phyloP scores from a whole-genome alignment of 805 yeast species.

The Spathaspora gorwiae region DNA sequence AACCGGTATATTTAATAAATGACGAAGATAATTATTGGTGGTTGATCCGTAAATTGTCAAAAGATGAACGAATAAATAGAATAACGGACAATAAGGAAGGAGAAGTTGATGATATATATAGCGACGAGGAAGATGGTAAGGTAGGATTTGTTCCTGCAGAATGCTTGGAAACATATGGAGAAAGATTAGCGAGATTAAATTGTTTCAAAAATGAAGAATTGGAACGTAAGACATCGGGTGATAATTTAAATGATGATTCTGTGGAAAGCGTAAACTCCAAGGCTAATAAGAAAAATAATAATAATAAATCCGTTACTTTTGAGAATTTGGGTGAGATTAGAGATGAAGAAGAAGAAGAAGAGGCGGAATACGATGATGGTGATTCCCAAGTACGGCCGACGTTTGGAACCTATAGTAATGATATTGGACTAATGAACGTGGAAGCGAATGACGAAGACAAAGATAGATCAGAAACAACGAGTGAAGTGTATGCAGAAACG shows the following conservation, averaged over 20 bases:
- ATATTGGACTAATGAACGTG: background rate
- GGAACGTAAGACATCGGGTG: conserved; percentile 28
- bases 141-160: conserved; percentile 98
- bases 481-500: conserved; percentile 36
- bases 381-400: background rate
- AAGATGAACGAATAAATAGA: conserved; percentile 30
- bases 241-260: conserved; percentile 1
- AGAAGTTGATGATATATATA: conserved; percentile 10
- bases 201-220: conserved; percentile 86
- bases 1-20: conserved; percentile 73
- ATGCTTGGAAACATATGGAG: conserved; percentile 84
- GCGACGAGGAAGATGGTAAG: conserved; percentile 51
- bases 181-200: conserved; percentile 84
- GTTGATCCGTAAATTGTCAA: conserved; percentile 57
- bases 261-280: background rate
- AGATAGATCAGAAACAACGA: conserved; percentile 33
- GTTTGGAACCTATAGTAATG: background rate
- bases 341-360: conserved; percentile 14
- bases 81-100: conserved; percentile 9
- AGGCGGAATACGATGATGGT: conserved; percentile 4
- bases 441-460: background rate
- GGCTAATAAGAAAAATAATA: conserved; percentile 3
- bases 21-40: conserved; percentile 97
- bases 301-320: conserved; percentile 35
- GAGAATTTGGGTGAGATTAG: conserved; percentile 29